Base-by-base conservation (phyloP, 495 filamentous ascomycete genomes). In the Penicillium manginii region DNA sequence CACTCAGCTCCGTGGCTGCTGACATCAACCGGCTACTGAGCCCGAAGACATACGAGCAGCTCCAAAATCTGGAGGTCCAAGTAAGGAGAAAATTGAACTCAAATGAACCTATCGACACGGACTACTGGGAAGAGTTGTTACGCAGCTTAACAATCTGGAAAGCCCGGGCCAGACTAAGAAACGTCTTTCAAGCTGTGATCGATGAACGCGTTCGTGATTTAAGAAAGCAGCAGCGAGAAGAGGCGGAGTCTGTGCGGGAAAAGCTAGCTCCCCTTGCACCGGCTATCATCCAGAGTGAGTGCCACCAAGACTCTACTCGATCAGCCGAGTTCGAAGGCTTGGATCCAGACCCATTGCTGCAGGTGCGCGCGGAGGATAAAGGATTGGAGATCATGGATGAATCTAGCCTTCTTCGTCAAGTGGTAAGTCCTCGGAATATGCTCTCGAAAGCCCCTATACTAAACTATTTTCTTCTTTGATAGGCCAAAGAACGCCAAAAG, bases 91-190 rank as follows among this genome's bases (percentile, higher is more conserved):
- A 98, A 72, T 72, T 98, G 39, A 81, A 87, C 42, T 94, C 91
- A 12, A 87, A 96, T 61, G 92, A 97, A 69, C 88, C 90, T 10
- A 92, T 98, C 66, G 96, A 98, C 76, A 91, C 88, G 4, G 94
- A 98, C 70, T 98, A 98, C 71, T 98, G 94, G 94, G 92, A 96
- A 62, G 90, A 96, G 65, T 82, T 98, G 2, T 79, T 98, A 48
- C 85, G 87, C 60, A 96, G 88, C 66, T 76, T 98, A 40, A 79
- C 87, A 14, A 86, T 96, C 3, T 97, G 89, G 86, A 98, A 97
- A 73, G 91, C 93, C 5, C 91, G 90, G 67, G 91, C 93, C 2
- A 91, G 89, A 64, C 74, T 98, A 33, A 88, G 88, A 73, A 86
- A 86, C 45, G 85, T 97, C 9, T 94, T 88, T 59, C 86, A 91